A percentile compares a stretch with the other conserved stretches of the same genome.
phyloP scores from a whole-genome alignment of 306 rosid genomes.

The Parietaria judaica region DNA sequence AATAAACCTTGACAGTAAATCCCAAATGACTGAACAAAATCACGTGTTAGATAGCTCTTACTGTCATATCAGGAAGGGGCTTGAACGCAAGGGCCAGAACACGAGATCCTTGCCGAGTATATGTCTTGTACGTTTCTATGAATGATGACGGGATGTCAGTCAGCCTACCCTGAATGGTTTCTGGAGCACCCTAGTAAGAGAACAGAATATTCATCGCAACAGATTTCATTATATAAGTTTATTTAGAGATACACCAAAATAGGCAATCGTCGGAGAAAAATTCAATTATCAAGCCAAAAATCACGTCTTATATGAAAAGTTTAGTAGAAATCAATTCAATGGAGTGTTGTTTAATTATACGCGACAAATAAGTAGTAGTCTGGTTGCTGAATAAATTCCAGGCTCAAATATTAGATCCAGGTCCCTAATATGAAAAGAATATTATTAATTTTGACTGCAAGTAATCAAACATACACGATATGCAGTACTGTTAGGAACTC shows the following conservation, averaged over 20 bases:
- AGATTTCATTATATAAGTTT: not conserved
- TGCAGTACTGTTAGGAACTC: too few relatives aligned
- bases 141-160: conserved; percentile 62
- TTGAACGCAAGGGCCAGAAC: conserved; percentile 96
- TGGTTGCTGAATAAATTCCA: not conserved
- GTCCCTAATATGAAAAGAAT: not conserved
- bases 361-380: not conserved
- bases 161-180: conserved; percentile 89
- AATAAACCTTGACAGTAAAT: too few relatives aligned
- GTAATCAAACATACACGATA: conserved; percentile 5
- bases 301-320: not conserved
- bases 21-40: not conserved
- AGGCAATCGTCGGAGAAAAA: not conserved
- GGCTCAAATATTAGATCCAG: not conserved
- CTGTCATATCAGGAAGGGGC: conserved; percentile 91
- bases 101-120: conserved; percentile 97
- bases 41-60: conserved; percentile 31
- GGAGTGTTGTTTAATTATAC: not conserved
- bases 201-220: not conserved
- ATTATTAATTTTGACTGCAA: not conserved
- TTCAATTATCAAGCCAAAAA: not conserved
- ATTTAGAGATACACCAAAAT: not conserved
- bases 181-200: conserved; percentile 91
- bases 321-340: not conserved
- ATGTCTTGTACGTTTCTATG: conserved; percentile 77